These are phyloP conservation scores for Rhodotorula glutinis DNA, from an alignment of 1,284 basidiomycete genomes.

Conservation along the genomic window DNA sequence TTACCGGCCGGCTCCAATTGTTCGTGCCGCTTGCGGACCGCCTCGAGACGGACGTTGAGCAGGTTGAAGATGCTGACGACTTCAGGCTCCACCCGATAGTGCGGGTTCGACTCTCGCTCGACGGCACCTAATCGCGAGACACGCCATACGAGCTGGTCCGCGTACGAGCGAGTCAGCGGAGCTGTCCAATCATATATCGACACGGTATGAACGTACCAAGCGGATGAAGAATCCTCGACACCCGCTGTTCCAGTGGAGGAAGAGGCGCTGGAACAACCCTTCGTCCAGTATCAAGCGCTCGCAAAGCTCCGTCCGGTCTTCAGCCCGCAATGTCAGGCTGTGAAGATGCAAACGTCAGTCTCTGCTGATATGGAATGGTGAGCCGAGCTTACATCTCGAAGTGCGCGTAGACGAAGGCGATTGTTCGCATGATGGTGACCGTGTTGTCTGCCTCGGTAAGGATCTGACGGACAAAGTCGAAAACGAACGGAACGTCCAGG, in stretches of 20 bases:
- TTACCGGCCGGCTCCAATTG: slow-evolving; percentile 42
- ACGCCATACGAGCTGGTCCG: slow-evolving; percentile 53
- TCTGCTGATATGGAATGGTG: not conserved
- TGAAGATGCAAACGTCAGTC: not conserved
- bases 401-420: slow-evolving; percentile 55
- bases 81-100: slow-evolving; percentile 44
- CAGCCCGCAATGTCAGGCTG: slow-evolving; percentile 50
- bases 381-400: slow-evolving; percentile 49
- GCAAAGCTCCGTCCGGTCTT: slow-evolving; percentile 52
- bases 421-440: slow-evolving; percentile 53
- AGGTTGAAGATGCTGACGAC: slow-evolving; percentile 52
- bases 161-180: slow-evolving; percentile 20
- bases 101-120: slow-evolving; percentile 42
- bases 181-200: slow-evolving; percentile 27
- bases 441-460: slow-evolving; percentile 54
- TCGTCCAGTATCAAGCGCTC: slow-evolving; percentile 51
- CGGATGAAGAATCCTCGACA: slow-evolving; percentile 51
- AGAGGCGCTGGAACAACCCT: slow-evolving; percentile 51
- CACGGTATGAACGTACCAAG: slow-evolving; percentile 28
- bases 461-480: slow-evolving; percentile 51
- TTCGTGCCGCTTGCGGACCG: slow-evolving; percentile 53
- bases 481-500: slow-evolving; percentile 52
- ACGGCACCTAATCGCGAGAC: slow-evolving; percentile 51
- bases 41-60: slow-evolving; percentile 52
- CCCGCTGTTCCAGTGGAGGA: slow-evolving; percentile 54